Evolutionary conservation across 2,329 filamentous ascomycete species (phyloP).

Genomic region (Fusarium odoratissimum): DNA sequence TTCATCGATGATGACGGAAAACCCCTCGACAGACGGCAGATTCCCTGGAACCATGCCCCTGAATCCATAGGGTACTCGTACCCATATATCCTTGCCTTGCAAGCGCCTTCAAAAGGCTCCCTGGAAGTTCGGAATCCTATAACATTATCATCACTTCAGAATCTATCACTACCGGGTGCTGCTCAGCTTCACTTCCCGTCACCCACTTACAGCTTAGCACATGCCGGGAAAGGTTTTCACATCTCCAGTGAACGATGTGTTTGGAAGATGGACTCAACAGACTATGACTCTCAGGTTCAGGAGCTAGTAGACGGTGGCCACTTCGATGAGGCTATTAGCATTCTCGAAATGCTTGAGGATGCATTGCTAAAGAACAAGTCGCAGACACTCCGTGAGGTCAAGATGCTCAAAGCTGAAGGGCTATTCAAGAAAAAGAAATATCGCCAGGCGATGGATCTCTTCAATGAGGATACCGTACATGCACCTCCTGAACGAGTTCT

Average conservation of each 20-base stretch:
- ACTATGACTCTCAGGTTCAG: constrained; percentile 90
- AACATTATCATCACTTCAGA: constrained; percentile 89
- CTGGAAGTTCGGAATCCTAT: constrained; percentile 94
- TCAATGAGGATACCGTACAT: constrained; percentile 83
- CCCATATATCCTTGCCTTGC: constrained; percentile 90
- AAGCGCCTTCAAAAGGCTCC: constrained; percentile 82
- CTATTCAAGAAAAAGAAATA: constrained; percentile 88
- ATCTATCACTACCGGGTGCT: constrained; percentile 82
- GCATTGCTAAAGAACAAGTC: constrained; percentile 87
- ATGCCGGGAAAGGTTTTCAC: constrained; percentile 95
- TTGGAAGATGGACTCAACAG: constrained; percentile 95
- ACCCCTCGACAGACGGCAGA: constrained; percentile 82
- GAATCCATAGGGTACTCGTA: constrained; percentile 97
- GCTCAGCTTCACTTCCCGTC: constrained; percentile 90
- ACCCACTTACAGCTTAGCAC: constrained; percentile 91
- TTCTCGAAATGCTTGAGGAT: constrained; percentile 91
- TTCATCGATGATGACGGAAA: constrained; percentile 90
- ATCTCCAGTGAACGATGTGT: constrained; percentile 91
- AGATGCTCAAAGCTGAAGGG: constrained; percentile 88
- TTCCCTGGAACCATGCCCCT: constrained; percentile 91
- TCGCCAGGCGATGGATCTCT: constrained; percentile 86
- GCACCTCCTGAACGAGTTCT: constrained; percentile 92
- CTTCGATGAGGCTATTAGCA: constrained; percentile 92
- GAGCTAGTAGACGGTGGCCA: constrained; percentile 78
- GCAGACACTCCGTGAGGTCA: constrained; percentile 83